Base-by-base conservation (phyloP, 108 stramenopile genomes). In the Cyclotella atomus region DNA sequence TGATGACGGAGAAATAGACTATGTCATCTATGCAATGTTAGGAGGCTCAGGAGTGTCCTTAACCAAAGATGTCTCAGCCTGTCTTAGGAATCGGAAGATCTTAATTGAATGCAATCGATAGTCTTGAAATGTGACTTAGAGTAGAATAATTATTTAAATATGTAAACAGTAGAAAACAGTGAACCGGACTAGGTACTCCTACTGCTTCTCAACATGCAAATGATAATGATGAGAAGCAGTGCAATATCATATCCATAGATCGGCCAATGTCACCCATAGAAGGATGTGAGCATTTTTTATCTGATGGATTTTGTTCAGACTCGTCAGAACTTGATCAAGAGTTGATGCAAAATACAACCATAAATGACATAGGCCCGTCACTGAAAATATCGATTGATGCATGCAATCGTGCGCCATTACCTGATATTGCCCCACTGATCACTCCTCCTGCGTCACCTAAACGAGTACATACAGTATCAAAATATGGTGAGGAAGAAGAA, bases 371-470 rank as follows among this genome's bases (percentile, higher is more conserved):
- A 1, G 52, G n/a, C n/a, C n/a, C 35, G 20, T 41, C 60, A 16
- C 68, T 60, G 50, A 69, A 30, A 29, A 54, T 77, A 32, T 77
- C 68, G 35, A 69, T 77, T 56, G 52, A 56, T 16, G 49, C 61
- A 54, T 57, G 52, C 56, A 15, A 24, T 34, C 20, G 0, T 2
- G 20, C 44, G 27, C 46, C 28, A 32, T 29, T 20, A 2, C 17
- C 27, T 41, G 12, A 12, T 8, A 61, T 28, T 2, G 21, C 9
- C 1, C 30, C 29, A 23, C 77, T 79, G 8, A 71, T 79, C 27
- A 79, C 77, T 3, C 77, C 77, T 14, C 77, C 77, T 4, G 57
- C 70, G 30, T 67, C 77, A 30, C 77, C 77, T 2, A 62, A 69
- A 60, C 28, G 65, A 49, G 43, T 71, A 8, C 59, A 41, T 5